These are phyloP conservation scores for Penicillium sp. DNA, from an alignment of 2,329 filamentous ascomycete species.

Conservation along the genomic window DNA sequence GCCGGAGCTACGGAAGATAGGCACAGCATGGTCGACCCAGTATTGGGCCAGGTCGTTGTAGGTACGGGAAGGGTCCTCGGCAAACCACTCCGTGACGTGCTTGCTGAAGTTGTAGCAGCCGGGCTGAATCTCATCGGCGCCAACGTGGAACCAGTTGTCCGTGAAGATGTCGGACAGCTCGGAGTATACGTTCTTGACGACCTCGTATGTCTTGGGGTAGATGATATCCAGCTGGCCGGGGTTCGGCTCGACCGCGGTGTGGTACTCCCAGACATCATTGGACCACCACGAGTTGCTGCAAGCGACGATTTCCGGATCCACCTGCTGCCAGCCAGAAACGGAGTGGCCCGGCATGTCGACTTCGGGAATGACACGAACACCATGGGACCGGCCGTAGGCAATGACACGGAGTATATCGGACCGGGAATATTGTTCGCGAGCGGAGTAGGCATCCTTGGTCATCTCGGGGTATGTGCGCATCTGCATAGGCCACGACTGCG, in stretches of 20 bases:
- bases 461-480: slow-evolving; percentile 52
- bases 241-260: slow-evolving; percentile 58
- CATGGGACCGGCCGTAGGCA: slow-evolving; percentile 53
- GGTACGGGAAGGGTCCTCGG: slow-evolving; percentile 49
- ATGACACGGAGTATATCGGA: slow-evolving; percentile 46
- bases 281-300: slow-evolving; percentile 61
- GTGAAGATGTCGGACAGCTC: slow-evolving; percentile 53
- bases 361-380: slow-evolving; percentile 60
- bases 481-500: slow-evolving; percentile 56
- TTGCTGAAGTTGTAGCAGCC: slow-evolving; percentile 59
- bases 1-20: slow-evolving; percentile 48
- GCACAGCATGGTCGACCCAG: slow-evolving; percentile 54
- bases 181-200: slow-evolving; percentile 54
- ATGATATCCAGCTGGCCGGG: slow-evolving; percentile 58
- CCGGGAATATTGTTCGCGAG: slow-evolving; percentile 48
- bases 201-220: slow-evolving; percentile 56
- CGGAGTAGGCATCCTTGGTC: slow-evolving; percentile 55
- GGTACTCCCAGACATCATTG: slow-evolving; percentile 55
- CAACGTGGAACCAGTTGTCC: slow-evolving; percentile 57
- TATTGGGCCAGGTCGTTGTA: slow-evolving; percentile 55
- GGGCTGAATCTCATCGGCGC: slow-evolving; percentile 55
- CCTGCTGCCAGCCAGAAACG: slow-evolving; percentile 55
- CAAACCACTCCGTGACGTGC: slow-evolving; percentile 51
- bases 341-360: slow-evolving; percentile 63
- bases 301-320: slow-evolving; percentile 57